These are phyloP conservation scores for Tricholoma saponaceum DNA, from an alignment of 768 basidiomycete species.

Conservation along the genomic window DNA sequence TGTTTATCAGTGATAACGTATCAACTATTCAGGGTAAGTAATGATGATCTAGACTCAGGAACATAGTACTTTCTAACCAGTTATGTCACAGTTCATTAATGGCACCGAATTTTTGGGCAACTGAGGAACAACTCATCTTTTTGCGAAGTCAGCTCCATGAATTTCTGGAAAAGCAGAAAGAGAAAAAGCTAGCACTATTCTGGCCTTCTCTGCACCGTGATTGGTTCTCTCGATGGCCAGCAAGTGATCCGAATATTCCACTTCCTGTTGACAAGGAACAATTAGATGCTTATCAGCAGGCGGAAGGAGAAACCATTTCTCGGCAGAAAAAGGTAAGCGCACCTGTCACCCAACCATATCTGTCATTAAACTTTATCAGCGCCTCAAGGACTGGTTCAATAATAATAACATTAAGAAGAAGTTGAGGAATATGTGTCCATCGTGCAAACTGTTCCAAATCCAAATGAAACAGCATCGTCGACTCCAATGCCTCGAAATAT, in stretches of 20 bases:
- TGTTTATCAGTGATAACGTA: neutral
- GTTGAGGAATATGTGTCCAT: neutral
- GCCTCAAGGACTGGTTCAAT: conserved; percentile 1
- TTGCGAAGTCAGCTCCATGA: neutral
- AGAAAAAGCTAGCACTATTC: neutral
- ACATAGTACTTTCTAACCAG: too few species aligned
- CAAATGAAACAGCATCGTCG: neutral
- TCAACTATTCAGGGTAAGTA: neutral
- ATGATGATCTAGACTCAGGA: neutral
- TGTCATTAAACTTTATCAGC: neutral
- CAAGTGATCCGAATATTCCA: neutral
- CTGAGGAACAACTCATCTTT: neutral
- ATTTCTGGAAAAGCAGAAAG: neutral
- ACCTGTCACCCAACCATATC: neutral
- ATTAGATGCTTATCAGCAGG: neutral
- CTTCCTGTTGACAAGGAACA: neutral
- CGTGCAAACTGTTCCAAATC: neutral
- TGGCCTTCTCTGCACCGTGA: neutral
- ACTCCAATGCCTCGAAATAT: neutral
- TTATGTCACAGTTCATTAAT: neutral
- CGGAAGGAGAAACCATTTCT: neutral
- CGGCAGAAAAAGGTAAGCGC: neutral
- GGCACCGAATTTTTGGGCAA: neutral
- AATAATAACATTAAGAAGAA: neutral
- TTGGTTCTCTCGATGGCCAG: conserved; percentile 2